Base-by-base conservation (phyloP, 2,329 filamentous ascomycete genomes). In the Celoporthe dispersa region DNA sequence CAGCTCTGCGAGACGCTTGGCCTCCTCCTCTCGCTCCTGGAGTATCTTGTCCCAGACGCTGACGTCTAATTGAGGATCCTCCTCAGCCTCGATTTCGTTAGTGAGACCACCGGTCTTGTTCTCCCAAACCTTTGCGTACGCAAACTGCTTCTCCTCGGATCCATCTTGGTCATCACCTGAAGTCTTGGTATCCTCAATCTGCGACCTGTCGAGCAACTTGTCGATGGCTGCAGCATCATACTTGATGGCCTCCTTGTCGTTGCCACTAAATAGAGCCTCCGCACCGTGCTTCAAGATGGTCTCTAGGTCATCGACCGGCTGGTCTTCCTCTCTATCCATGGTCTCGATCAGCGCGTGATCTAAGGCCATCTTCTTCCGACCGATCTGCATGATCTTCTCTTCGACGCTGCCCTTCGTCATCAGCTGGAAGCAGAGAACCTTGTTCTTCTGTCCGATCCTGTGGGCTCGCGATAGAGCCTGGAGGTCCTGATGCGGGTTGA, bases 401-500 rank as follows among this genome's bases (percentile, higher is more conserved):
- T 99, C 96, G 0, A 92, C 94, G 37, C 91, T 95, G 55, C 91
- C 88, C 70, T 94, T 92, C 1, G 94, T 98, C 84, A 97, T 94
- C 0, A 99, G 83, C 78, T 98, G 95, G 76, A 98, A 97, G 74
- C 97, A 97, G 1, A 99, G 86, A 0, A 99, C 96, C 75, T 97
- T 98, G 74, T 96, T 94, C 80, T 94, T 94, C 80, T 99, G 97
- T 0, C 97, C 97, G 73, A 99, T 98, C 35, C 96, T 91, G 80
- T 99, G 96, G 25, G 95, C 96, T 73, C 97, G 90, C 39, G 95
- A 97, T 39, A 99, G 86, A 0, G 96, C 96, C 79, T 99, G 96
- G 55, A 99, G 92, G 76, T 99, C 97, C 80, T 99, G 96, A 77
- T 99, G 96, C 0, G 96, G 96, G 72, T 99, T 99, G 84, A 97